Base-by-base conservation (phyloP, 176 grass and related monocot genomes). In the Poa annua region DNA sequence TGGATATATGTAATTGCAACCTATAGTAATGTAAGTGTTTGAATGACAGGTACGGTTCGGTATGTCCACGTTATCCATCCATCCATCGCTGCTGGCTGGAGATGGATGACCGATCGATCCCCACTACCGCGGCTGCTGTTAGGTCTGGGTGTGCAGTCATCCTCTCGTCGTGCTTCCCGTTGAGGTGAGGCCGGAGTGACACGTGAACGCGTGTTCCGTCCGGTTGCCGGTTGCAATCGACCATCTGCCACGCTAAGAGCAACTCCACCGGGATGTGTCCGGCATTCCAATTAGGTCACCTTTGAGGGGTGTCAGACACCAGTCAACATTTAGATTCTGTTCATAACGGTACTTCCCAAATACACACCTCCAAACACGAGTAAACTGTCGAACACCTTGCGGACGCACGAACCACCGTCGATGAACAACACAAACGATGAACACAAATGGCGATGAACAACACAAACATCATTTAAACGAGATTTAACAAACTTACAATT, bases 141-240 rank as follows among this genome's bases (percentile, higher is more conserved):
- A 74, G 71, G 71, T 74, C 48, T 51, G 47, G 71, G 14, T 52
- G 44, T 51, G 47, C 70, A 73, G 44, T 73, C 71, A 32, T 26
- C 29, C 29, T 29, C 29, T 29, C 29, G 29, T 29, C 24, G 44
- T 73, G 70, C 42, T 73, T 73, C 69, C 24, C 70, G 70, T 74
- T 72, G 69, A 44, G 67, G 6, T 48, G 45, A 48, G 70, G 14
- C 24, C 45, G 24, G 71, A 74, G 71, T 20, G 71, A 33, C 71
- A 20, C 71, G 71, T 74, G 71, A 74, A 52, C 2, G 63, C 33
- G 63, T 66, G 29, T 66, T 51, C 71, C 3, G 24, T 74, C 42
- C 24, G 71, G 71, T 74, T 74, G 47, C 71, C 70, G 71, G 71
- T 52, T 33, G 47, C 47, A 24, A 73, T 73, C 70, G 50, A 2